phyloP scores from a whole-genome alignment of 805 yeast species.

The Metschnikowia chrysomelidarum region DNA sequence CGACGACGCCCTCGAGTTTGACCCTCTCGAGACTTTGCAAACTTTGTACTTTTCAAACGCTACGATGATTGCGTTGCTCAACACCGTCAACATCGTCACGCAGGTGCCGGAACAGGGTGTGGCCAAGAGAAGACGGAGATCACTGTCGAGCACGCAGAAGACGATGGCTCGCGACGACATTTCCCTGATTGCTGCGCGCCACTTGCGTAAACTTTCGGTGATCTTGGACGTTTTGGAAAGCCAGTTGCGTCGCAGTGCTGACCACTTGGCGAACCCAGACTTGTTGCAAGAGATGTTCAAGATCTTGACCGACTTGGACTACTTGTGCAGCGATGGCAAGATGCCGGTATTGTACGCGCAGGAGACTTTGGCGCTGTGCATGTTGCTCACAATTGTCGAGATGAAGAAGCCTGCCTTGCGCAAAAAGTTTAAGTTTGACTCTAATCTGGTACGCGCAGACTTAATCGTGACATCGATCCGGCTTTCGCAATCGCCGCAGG shows the following conservation, averaged over 20 bases:
- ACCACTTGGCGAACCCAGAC: constrained; percentile 39
- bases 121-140: constrained; percentile 78
- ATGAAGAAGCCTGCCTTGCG: constrained; percentile 39
- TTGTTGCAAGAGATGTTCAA: constrained; percentile 55
- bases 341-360: constrained; percentile 89
- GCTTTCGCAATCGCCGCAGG: constrained; percentile 87
- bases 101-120: constrained; percentile 46
- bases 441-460: constrained; percentile 78
- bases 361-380: constrained; percentile 84
- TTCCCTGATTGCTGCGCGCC: constrained; percentile 71
- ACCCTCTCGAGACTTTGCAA: constrained; percentile 49
- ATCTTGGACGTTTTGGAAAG: constrained; percentile 75
- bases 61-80: constrained; percentile 57
- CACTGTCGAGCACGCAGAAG: constrained; percentile 73
- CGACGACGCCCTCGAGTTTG: constrained; percentile 25
- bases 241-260: constrained; percentile 35
- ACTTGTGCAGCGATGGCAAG: constrained; percentile 87
- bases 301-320: constrained; percentile 70
- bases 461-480: constrained; percentile 88
- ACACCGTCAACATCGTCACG: constrained; percentile 55
- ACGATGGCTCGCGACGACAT: constrained; percentile 72
- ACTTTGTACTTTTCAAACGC: constrained; percentile 53
- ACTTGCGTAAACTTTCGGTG: constrained; percentile 73
- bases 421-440: constrained; percentile 44
- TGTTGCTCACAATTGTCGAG: constrained; percentile 63